Conservation (phyloP, 345 rosid genomes). For the Rubroshorea leprosula region DNA sequence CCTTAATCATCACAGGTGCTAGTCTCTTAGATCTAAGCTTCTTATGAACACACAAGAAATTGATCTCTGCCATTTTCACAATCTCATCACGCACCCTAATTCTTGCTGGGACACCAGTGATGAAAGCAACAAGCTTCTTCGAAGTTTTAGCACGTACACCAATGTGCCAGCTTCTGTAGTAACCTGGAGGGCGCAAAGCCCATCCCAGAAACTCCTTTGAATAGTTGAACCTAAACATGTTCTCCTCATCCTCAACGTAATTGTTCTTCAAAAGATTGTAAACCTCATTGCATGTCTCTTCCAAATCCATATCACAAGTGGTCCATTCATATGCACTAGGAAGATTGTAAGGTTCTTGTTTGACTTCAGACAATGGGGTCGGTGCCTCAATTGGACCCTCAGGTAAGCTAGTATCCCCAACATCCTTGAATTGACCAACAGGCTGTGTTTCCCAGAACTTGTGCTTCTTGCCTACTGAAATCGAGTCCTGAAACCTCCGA, state of each 20-base stretch:
- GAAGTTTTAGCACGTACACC: conserved; percentile 87
- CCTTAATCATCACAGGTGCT: conserved; percentile 97
- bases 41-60: conserved; percentile 93
- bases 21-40: conserved; percentile 91
- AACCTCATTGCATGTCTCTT: conserved; percentile 73
- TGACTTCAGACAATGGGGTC: conserved; percentile 61
- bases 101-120: conserved; percentile 85
- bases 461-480: conserved; percentile 49
- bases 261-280: conserved; percentile 75
- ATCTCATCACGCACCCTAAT: conserved; percentile 70
- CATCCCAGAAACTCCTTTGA: conserved; percentile 91
- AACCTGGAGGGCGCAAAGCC: conserved; percentile 89
- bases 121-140: conserved; percentile 83
- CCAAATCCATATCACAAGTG: conserved; percentile 75
- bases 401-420: conserved; percentile 59
- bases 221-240: conserved; percentile 93
- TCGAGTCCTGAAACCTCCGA: conserved; percentile 60
- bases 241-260: conserved; percentile 93
- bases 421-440: conserved; percentile 76
- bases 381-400: conserved; percentile 84
- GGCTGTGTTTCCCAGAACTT: conserved; percentile 97
- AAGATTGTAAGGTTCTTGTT: conserved; percentile 88
- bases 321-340: conserved; percentile 78
- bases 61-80: conserved; percentile 90
- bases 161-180: conserved; percentile 76